These are phyloP conservation scores for Novymonas esmeraldas DNA, from an alignment of 208 protist genomes.

Conservation along the genomic window DNA sequence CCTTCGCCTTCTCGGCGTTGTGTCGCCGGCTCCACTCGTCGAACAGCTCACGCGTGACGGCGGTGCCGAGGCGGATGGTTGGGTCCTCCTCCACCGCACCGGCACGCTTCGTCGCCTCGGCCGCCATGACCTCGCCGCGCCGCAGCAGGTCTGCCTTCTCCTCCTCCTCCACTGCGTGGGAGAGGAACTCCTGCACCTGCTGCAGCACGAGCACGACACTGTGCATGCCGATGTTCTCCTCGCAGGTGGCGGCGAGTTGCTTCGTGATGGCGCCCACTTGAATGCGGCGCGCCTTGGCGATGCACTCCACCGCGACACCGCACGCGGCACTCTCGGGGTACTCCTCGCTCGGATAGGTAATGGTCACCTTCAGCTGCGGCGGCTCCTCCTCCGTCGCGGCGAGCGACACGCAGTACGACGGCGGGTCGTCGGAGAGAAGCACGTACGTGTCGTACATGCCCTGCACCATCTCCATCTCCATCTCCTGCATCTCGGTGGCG, in stretches of 20 bases:
- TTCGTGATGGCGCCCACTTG: constrained; percentile 56
- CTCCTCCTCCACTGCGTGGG: constrained; percentile 51
- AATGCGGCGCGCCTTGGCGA: constrained; percentile 74
- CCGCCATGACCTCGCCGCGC: constrained; percentile 62
- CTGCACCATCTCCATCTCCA: constrained; percentile 93
- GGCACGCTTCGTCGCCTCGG: constrained; percentile 38
- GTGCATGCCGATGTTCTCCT: constrained; percentile 83
- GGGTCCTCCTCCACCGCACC: constrained; percentile 47
- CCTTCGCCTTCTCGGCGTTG: constrained; percentile 53
- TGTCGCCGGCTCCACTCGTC: constrained; percentile 77
- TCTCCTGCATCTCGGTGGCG: constrained; percentile 81
- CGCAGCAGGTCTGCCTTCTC: constrained; percentile 76
- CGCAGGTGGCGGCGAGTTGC: constrained; percentile 55
- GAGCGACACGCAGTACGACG: constrained; percentile 77
- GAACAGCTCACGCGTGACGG: constrained; percentile 85
- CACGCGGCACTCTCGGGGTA: constrained; percentile 77
- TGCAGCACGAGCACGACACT: constrained; percentile 75
- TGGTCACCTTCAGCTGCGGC: constrained; percentile 77
- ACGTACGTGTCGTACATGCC: constrained; percentile 90
- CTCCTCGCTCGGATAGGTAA: constrained; percentile 67
- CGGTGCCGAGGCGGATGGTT: constrained; percentile 77
- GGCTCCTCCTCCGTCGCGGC: constrained; percentile 65
- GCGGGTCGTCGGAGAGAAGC: constrained; percentile 68
- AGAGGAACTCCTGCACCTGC: constrained; percentile 73
- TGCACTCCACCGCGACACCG: constrained; percentile 57